These are phyloP conservation scores for Firmiana major DNA, from an alignment of 345 rosid genomes.

Conservation along the genomic window DNA sequence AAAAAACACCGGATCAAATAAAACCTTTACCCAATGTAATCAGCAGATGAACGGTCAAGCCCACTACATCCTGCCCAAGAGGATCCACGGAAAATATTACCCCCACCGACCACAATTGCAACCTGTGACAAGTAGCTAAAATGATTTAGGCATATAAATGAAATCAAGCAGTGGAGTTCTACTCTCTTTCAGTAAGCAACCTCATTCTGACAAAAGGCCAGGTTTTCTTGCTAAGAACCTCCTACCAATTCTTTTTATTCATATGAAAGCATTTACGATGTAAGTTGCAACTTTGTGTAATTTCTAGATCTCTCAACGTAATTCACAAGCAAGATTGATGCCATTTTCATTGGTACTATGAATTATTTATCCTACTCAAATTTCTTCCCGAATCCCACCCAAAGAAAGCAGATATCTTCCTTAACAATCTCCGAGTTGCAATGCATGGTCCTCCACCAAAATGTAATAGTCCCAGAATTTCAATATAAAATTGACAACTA, in stretches of 20 bases:
- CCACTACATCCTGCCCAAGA: conserved; percentile 95
- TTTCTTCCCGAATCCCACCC: not conserved
- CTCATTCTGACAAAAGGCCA: not conserved
- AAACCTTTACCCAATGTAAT: conserved; percentile 71
- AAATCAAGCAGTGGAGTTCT: conserved; percentile 11
- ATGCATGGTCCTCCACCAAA: not conserved
- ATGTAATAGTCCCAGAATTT: not conserved
- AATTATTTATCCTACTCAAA: not conserved
- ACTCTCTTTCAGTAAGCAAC: not conserved
- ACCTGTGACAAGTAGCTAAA: conserved; percentile 43
- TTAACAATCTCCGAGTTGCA: not conserved
- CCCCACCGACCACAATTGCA: conserved; percentile 95
- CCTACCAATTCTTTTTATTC: not conserved
- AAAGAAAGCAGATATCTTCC: not conserved
- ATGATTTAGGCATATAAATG: not conserved
- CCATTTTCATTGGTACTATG: not conserved
- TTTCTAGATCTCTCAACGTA: not conserved
- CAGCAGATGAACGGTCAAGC: conserved; percentile 98
- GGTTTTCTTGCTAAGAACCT: not conserved
- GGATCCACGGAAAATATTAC: conserved; percentile 90
- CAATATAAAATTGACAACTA: not conserved
- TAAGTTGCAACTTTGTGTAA: not conserved
- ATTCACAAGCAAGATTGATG: not conserved
- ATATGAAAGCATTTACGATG: not conserved
- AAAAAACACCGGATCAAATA: not conserved